phyloP scores from a whole-genome alignment of 192 early-diverging fungal genomes.

The Lobosporangium transversale region DNA sequence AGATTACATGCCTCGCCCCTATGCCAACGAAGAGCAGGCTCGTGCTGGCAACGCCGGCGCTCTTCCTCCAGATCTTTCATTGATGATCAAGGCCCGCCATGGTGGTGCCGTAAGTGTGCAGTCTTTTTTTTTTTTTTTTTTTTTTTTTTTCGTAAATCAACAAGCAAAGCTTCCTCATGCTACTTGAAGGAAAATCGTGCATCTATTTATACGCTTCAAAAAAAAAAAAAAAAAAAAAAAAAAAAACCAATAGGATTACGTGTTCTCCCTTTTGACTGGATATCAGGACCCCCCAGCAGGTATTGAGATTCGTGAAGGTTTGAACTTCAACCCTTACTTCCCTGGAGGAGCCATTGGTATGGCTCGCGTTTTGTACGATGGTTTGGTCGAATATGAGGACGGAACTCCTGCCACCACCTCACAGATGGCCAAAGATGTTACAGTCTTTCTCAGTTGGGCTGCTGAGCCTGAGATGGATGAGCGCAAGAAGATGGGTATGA shows the following conservation, averaged over 20 bases:
- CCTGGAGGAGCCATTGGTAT: conserved; percentile 97
- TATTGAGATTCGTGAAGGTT: conserved; percentile 90
- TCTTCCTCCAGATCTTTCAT: conserved; percentile 93
- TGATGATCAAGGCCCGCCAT: conserved; percentile 95
- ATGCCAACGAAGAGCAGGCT: conserved; percentile 97
- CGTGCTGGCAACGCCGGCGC: conserved; percentile 96
- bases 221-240: too few species aligned
- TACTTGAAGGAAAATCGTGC: conserved; percentile 7
- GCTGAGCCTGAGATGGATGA: conserved; percentile 97
- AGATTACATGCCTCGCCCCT: conserved; percentile 90
- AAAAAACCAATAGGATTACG: conserved; percentile 77
- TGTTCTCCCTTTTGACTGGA: conserved; percentile 94
- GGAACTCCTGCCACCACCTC: conserved; percentile 93
- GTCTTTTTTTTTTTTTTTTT: not conserved
- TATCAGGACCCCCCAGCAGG: conserved; percentile 96
- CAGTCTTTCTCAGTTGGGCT: conserved; percentile 94
- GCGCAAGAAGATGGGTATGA: conserved; percentile 95
- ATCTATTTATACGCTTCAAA: too few species aligned
- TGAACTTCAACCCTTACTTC: conserved; percentile 99
- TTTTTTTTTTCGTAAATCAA: not conserved
- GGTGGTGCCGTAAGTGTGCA: conserved; percentile 77
- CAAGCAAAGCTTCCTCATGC: too few species aligned
- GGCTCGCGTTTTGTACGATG: conserved; percentile 95
- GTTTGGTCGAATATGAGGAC: conserved; percentile 95
- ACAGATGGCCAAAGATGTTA: conserved; percentile 98